Evolutionary conservation across 2,329 filamentous ascomycete species (phyloP), one percentile per base, ranked within the genome.

Genomic region (Ophiosphaerella herpotricha): DNA sequence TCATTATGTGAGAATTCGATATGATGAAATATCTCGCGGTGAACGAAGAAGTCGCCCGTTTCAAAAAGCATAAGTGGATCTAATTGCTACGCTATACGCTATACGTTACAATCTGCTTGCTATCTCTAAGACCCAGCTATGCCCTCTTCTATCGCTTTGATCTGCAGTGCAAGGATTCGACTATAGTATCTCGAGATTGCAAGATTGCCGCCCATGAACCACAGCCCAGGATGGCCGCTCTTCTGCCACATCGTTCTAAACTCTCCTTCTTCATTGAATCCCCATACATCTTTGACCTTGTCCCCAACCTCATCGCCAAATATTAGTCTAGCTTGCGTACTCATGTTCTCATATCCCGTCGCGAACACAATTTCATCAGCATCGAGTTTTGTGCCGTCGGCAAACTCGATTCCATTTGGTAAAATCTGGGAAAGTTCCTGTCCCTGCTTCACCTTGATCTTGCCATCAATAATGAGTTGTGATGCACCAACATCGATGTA

Each of bases 401-500:
- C 69, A 39, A 81, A 78, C 9, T 67, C 52, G 6, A 81, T 63
- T 2, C 76, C 77, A 2, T 72, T 63, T 4, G 69, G 60, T 0
- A 75, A 71, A 43, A 77, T 73, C 4, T 63, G 51, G 9, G 66
- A 60, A 21, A 76, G 68, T 5, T 72, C 60, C 21, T 69, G 61
- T 35, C 70, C 71, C 7, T 71, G 68, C 58, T 77, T 76, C 38
- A 80, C 64, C 47, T 74, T 75, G 52, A 80, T 78, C 66, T 78
- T 65, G 12, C 77, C 75, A 5, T 75, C 66, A 8, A 74, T 63
- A 35, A 80, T 78, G 42, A 75, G 67, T 24, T 66, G 65, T 1
- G 69, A 76, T 3, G 70, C 71, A 1, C 78, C 78, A 21, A 78
- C 74, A 48, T 80, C 77, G 41, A 80, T 73, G 52, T 79, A 80